A percentile compares a stretch with the other conserved stretches of the same genome.
phyloP scores from a whole-genome alignment of 192 early-diverging fungal genomes.

The Linnemannia schmuckeri region DNA sequence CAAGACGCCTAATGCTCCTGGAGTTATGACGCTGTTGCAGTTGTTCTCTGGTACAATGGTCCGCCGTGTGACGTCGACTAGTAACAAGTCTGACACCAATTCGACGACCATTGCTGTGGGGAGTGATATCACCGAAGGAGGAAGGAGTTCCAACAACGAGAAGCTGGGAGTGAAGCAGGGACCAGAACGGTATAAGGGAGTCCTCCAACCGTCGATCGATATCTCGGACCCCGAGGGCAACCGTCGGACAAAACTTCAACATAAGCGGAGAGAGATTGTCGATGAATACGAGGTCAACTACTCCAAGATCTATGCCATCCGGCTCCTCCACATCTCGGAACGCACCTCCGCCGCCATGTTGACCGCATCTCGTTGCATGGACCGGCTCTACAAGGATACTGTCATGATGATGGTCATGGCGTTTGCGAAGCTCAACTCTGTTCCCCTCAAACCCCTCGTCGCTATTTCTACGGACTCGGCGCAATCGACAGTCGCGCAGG shows the following conservation, averaged over 20 bases:
- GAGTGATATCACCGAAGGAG: background rate
- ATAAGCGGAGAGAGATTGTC: background rate
- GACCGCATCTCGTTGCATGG: slow-evolving; percentile 69
- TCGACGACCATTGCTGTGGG: background rate
- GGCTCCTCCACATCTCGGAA: slow-evolving; percentile 80
- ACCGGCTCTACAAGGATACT: slow-evolving; percentile 75
- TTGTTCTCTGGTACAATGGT: slow-evolving; percentile 34
- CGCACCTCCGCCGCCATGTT: slow-evolving; percentile 85
- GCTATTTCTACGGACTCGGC: slow-evolving; percentile 68
- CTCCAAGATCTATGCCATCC: slow-evolving; percentile 71
- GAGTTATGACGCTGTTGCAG: slow-evolving; percentile 51
- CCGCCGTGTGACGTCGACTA: background rate
- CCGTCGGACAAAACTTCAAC: background rate
- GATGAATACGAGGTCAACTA: slow-evolving; percentile 26
- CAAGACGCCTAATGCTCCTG: slow-evolving; percentile 50
- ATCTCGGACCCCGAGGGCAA: slow-evolving; percentile 40
- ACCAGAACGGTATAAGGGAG: slow-evolving; percentile 6
- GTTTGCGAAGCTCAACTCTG: slow-evolving; percentile 80
- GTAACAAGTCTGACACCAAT: background rate
- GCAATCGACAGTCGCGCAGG: slow-evolving; percentile 70
- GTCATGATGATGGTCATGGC: slow-evolving; percentile 86
- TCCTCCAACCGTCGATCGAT: slow-evolving; percentile 47
- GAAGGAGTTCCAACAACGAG: background rate
- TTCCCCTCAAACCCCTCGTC: slow-evolving; percentile 72
- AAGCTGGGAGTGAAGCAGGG: background rate